phyloP scores from a whole-genome alignment of 176 grass and related monocot species.

The Guadua angustifolia region DNA sequence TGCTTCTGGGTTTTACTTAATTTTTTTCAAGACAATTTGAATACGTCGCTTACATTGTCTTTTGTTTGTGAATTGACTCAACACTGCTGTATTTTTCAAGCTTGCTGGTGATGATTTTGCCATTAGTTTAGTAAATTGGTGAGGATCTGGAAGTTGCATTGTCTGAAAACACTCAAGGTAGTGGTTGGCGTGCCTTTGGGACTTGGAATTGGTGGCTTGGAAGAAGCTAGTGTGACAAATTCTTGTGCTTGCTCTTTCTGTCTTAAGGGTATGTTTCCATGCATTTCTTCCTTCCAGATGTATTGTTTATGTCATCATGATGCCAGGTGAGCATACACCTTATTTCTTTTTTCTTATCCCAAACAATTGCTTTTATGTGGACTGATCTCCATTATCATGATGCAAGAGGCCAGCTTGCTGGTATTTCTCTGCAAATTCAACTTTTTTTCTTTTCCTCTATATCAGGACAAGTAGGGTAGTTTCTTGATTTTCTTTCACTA shows the following conservation, averaged over 20 bases:
- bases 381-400: constrained; percentile 91
- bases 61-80: constrained; percentile 32
- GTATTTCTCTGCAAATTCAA: constrained; percentile 47
- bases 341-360: constrained; percentile 37
- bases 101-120: not conserved
- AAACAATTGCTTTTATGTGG: constrained; percentile 85
- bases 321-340: no score
- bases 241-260: constrained; percentile 84
- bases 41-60: not conserved
- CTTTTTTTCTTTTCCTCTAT: not conserved
- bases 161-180: constrained; percentile 33
- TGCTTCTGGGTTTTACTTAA: not conserved
- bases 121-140: not conserved
- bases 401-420: constrained; percentile 72
- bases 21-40: not conserved
- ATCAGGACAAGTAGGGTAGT: not conserved
- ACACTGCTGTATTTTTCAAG: not conserved
- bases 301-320: constrained; percentile 8
- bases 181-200: constrained; percentile 37
- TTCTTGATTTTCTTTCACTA: constrained; percentile 3
- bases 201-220: constrained; percentile 36
- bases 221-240: constrained; percentile 50
- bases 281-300: not conserved
- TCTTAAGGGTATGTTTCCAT: constrained; percentile 65
- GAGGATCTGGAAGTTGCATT: constrained; percentile 29